Evolutionary conservation across 2,329 filamentous ascomycete genomes (phyloP), one percentile per base, ranked within the genome.

Genomic region (Uncinocarpus reesii): DNA sequence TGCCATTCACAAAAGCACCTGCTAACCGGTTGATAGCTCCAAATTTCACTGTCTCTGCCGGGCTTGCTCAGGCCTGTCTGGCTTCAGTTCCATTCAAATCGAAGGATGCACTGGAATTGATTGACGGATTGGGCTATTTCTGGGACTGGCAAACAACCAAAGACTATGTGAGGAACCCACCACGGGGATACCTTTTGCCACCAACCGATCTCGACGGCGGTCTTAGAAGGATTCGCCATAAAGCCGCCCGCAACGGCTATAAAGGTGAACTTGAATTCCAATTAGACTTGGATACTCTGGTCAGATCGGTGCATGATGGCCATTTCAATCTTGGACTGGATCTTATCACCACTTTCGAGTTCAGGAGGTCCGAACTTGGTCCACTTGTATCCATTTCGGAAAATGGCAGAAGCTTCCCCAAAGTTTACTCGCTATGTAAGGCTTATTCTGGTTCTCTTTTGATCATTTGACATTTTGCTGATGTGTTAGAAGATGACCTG

Each of bases 251-350:
- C 2, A 66, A 68, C n/a, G 60, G 60, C 2, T 80, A 73, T 55
- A 58, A 62, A 2, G 74, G 69, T 58, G 76, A 80, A 56, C 77
- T 73, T 57, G 70, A 74, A 6, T 77, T 79, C 53, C 73, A 78
- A 55, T 52, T 65, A 7, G 75, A 76, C 20, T 65, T 85, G 1
- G 74, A 76, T 49, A 62, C 69, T 29, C 62, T 77, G 6, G 67
- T 80, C 31, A 68, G 71, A 20, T 68, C 67, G 1, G 75, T 77
- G 2, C 78, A 84, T 54, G 81, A 86, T 57, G 79, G 80, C 1
- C 81, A 86, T 57, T 55, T 69, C 31, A 47, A 48, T 29, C 55
- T 57, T 29, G 26, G 41, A n/a, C 53, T 60, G 8, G 55, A 54
- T 23, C 55, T 57, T 13, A 38, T 51, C 2, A 50, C 43, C 32